Conservation (phyloP, 805 yeast genomes). For the Yamadazyma scolyti region DNA sequence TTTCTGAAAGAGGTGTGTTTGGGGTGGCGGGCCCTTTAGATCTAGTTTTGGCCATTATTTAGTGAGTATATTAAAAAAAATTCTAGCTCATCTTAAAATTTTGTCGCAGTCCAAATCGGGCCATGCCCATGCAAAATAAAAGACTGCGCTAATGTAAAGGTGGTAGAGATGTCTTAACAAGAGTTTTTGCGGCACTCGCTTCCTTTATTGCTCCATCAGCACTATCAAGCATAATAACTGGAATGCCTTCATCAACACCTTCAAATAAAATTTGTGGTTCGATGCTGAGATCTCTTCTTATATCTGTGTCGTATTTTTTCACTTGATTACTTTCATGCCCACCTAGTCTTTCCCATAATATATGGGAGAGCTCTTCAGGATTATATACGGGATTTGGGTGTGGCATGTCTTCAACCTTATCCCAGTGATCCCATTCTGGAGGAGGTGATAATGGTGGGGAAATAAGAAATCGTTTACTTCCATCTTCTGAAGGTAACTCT, state of each 20-base stretch:
- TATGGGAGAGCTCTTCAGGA: conserved; percentile 37
- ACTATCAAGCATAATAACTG: conserved; percentile 38
- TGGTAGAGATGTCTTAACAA: conserved; percentile 35
- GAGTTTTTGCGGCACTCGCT: too few relatives aligned
- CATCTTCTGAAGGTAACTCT: conserved; percentile 38
- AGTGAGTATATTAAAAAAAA: conserved; percentile 8
- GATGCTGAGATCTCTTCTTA: conserved; percentile 16
- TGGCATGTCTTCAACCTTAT: conserved; percentile 40
- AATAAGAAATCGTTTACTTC: conserved; percentile 36
- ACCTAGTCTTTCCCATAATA: conserved; percentile 43
- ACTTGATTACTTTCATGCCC: conserved; percentile 35
- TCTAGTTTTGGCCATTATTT: conserved; percentile 35
- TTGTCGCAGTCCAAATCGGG: background rate
- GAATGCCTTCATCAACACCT: conserved; percentile 34
- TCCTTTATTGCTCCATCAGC: too few relatives aligned
- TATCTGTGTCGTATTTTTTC: conserved; percentile 19
- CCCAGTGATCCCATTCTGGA: conserved; percentile 42
- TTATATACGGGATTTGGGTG: conserved; percentile 30
- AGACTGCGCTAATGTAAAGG: conserved; percentile 14
- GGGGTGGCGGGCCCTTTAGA: conserved; percentile 24
- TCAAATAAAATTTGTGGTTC: conserved; percentile 36
- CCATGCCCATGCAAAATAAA: conserved; percentile 1
- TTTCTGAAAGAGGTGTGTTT: conserved; percentile 21
- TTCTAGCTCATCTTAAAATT: conserved; percentile 14
- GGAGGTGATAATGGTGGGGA: conserved; percentile 45